These are phyloP conservation scores for Claviceps africana DNA, from an alignment of 2,329 filamentous ascomycete species.

Conservation along the genomic window DNA sequence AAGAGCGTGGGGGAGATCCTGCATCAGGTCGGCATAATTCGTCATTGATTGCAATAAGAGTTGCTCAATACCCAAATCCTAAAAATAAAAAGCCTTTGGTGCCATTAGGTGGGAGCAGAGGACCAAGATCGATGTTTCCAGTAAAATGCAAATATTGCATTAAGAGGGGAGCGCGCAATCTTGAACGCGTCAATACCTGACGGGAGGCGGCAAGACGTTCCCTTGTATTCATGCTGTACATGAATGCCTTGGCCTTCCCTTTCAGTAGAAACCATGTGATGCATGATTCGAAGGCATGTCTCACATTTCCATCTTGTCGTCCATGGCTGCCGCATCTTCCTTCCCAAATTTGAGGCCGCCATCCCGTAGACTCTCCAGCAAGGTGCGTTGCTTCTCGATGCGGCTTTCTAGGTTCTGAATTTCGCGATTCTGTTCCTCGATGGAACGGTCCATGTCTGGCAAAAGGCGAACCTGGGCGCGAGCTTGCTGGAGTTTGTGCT, in stretches of 20 bases:
- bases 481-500: slow-evolving; percentile 72
- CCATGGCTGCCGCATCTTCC: slow-evolving; percentile 14
- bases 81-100: neutral
- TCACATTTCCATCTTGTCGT: slow-evolving; percentile 28
- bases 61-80: neutral
- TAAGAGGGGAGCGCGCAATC: neutral
- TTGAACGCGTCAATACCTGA: neutral
- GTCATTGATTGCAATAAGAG: neutral
- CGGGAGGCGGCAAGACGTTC: neutral
- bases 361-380: slow-evolving; percentile 40
- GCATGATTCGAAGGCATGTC: neutral
- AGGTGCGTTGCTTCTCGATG: slow-evolving; percentile 46
- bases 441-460: slow-evolving; percentile 54
- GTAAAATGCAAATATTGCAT: neutral
- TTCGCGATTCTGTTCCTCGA: slow-evolving; percentile 58
- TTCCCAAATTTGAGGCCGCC: slow-evolving; percentile 23
- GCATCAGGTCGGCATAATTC: slow-evolving; percentile 29
- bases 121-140: neutral
- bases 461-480: slow-evolving; percentile 49
- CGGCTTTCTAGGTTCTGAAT: slow-evolving; percentile 50
- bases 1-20: slow-evolving; percentile 53
- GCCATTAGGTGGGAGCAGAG: neutral
- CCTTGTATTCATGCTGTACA: neutral
- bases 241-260: neutral
- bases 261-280: neutral